Evolutionary conservation across 371 early-diverging fungal species (phyloP).

Genomic region (Saksenaea vasiformis): DNA sequence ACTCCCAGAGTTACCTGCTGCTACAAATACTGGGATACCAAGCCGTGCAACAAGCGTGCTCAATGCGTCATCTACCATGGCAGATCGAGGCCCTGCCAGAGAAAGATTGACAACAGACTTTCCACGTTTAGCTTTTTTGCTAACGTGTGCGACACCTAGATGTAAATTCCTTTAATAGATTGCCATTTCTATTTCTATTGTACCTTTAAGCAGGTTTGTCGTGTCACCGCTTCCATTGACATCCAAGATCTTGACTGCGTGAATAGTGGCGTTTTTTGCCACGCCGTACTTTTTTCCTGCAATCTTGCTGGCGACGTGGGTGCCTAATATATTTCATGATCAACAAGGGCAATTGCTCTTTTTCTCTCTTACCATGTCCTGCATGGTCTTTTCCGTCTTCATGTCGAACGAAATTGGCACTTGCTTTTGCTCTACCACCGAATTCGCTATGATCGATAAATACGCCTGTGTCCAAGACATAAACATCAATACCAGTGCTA

Average conservation of each 20-base stretch:
- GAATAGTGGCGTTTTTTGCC: conserved; percentile 50
- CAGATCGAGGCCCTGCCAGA: conserved; percentile 53
- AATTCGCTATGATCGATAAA: conserved; percentile 71
- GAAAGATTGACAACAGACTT: conserved; percentile 60
- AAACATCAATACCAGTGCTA: conserved; percentile 52
- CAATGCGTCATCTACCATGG: conserved; percentile 35
- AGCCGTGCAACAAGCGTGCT: conserved; percentile 46
- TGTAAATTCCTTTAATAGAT: conserved; percentile 29
- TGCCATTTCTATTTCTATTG: not conserved
- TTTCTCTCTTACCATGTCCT: conserved; percentile 31
- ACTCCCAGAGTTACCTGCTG: conserved; percentile 72
- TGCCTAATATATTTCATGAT: conserved; percentile 23
- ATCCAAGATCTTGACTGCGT: conserved; percentile 61
- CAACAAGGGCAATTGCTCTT: not conserved
- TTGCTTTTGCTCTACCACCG: conserved; percentile 70
- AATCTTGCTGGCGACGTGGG: conserved; percentile 64
- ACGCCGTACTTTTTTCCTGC: conserved; percentile 53
- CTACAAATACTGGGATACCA: conserved; percentile 53
- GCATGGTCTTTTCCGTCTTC: conserved; percentile 29
- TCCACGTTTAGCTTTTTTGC: conserved; percentile 23
- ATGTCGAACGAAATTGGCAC: conserved; percentile 49
- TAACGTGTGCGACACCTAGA: conserved; percentile 30
- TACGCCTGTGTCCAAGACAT: conserved; percentile 70
- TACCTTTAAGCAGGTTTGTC: not conserved
- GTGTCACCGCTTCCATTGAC: not conserved